Percentiles rank a stretch among this genome's conserved stretches.
Conservation (phyloP, 2,329 filamentous ascomycete genomes). For the Seiridium cupressi region DNA sequence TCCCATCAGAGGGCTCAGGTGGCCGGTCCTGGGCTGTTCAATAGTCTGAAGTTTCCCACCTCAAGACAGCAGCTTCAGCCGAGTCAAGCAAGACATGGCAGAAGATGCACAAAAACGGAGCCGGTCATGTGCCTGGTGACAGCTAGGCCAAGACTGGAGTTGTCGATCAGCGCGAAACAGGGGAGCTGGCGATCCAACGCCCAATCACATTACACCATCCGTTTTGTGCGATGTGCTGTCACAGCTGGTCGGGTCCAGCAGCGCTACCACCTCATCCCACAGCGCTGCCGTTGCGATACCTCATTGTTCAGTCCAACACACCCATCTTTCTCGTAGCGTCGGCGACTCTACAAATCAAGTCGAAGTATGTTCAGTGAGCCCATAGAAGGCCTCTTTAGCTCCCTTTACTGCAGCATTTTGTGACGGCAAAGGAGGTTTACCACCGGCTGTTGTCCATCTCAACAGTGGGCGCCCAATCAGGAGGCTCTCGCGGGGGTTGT, state of each 20-base stretch:
- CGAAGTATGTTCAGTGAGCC: background rate
- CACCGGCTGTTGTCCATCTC: background rate
- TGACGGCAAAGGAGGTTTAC: background rate
- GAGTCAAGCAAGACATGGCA: slow-evolving; percentile 1
- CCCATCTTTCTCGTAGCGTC: background rate
- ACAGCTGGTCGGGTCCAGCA: background rate
- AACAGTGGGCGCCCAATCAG: background rate
- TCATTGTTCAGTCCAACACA: slow-evolving; percentile 4
- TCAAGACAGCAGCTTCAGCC: background rate
- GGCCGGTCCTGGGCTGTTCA: background rate
- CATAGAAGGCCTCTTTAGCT: background rate
- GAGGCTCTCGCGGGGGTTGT: background rate
- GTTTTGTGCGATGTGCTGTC: background rate
- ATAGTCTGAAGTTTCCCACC: background rate
- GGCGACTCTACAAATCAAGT: slow-evolving; percentile 3
- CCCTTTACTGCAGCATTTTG: background rate
- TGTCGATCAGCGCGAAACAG: background rate
- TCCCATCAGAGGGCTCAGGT: background rate
- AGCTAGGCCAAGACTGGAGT: background rate
- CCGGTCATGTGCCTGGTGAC: background rate
- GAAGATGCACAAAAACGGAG: background rate
- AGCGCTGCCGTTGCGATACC: background rate
- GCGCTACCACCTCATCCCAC: background rate
- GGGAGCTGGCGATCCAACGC: background rate
- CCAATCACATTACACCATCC: background rate